Evolutionary conservation across 1,139 yeast genomes (phyloP), one percentile per base, ranked within the genome.

Genomic region (Scheffersomyces insectosa): DNA sequence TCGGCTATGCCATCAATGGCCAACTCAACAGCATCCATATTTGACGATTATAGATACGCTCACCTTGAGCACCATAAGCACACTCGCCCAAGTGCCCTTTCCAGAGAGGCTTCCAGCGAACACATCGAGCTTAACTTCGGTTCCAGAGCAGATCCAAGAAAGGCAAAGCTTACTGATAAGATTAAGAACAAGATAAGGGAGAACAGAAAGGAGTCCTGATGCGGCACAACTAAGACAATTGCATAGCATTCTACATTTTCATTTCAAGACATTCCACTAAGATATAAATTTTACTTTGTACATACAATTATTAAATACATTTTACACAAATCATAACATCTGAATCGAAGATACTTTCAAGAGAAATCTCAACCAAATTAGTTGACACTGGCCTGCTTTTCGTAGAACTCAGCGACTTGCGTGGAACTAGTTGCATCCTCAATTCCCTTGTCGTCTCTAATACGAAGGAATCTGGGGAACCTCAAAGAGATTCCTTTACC

Each of bases 381-480:
- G 8, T 31, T 57, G 8, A 71, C 47, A 52, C 57, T 68, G 2
- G 87, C 83, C 63, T 93, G 99, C 46, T 83, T 77, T 56, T 83
- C 83, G 60, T 91, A 93, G 63, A 93, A 83, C 57, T 91, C 97
- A 4, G 89, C 84, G n/a, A 93, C 83, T 63, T 91, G 96, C 14
- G 87, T 88, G 28, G 96, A 84, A 2, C 86, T 79, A 0, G 99
- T 93, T 1, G 96, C 95, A 59, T 93, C 97, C 54, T 90, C 96
- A 0, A 86, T 79, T 0, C 79, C 77, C 61, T 93, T 93, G 60
- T 93, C 99, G 29, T 88, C 97, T 59, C 99, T 76, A 12, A 88
- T 71, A 47, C 96, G 75, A 3, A 93, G 63, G 50, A 91, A 91
- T 53, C 99, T 72, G 1, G 99, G 99, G 57, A 93, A 93, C 56